Evolutionary conservation across 495 filamentous ascomycete species (phyloP).

Genomic region (Talaromyces nanjingensis): DNA sequence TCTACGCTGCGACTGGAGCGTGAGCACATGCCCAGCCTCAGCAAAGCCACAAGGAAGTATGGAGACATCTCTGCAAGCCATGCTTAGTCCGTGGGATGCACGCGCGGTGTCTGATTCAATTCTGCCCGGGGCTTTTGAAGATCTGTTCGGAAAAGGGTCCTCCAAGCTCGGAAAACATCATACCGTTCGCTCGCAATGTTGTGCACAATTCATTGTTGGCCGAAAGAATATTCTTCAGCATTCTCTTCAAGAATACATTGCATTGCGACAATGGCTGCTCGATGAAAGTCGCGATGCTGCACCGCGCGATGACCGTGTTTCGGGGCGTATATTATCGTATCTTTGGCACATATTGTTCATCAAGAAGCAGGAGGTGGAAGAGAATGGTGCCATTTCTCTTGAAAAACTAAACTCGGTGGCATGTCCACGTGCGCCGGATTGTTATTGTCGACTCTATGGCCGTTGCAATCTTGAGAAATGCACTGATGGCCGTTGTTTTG

Average conservation of each 20-base stretch:
- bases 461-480: conserved; percentile 26
- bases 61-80: conserved; percentile 29
- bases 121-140: conserved; percentile 23
- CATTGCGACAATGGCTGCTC: conserved; percentile 37
- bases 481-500: conserved; percentile 23
- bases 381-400: conserved; percentile 31
- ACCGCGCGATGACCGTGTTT: conserved; percentile 29
- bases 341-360: conserved; percentile 41
- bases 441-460: conserved; percentile 40
- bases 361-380: conserved; percentile 18
- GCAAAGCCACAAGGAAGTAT: conserved; percentile 30
- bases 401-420: conserved; percentile 29
- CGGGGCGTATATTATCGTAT: conserved; percentile 36
- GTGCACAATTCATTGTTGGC: conserved; percentile 38
- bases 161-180: conserved; percentile 22
- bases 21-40: conserved; percentile 26
- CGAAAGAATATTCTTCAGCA: conserved; percentile 29
- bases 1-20: conserved; percentile 41
- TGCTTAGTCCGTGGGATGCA: conserved; percentile 31
- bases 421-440: conserved; percentile 33
- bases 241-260: conserved; percentile 31
- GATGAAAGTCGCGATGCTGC: conserved; percentile 24
- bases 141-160: conserved; percentile 24
- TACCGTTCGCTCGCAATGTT: conserved; percentile 35
- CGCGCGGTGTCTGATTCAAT: conserved; percentile 32